phyloP scores from a whole-genome alignment of 495 filamentous ascomycete species.

The Penicillium alfredii region DNA sequence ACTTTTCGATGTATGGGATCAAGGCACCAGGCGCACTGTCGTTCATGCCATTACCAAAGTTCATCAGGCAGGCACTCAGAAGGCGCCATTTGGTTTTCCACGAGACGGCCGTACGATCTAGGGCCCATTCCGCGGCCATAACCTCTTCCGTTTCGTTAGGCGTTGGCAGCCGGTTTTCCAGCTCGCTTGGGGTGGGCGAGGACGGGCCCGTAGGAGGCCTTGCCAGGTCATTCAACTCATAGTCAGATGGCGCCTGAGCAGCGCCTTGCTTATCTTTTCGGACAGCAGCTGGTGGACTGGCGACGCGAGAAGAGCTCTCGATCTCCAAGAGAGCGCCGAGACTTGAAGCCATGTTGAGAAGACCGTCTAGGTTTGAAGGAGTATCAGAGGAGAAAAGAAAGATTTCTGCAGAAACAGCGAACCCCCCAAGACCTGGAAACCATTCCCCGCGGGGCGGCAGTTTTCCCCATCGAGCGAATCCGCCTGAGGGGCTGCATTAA shows the following conservation, averaged over 20 bases:
- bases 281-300: constrained; percentile 28
- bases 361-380: too few relatives aligned
- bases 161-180: constrained; percentile 47
- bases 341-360: constrained; percentile 25
- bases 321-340: constrained; percentile 31
- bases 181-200: constrained; percentile 34
- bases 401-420: background rate
- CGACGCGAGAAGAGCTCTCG: constrained; percentile 24
- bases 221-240: constrained; percentile 32
- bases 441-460: too few relatives aligned
- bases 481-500: constrained; percentile 1
- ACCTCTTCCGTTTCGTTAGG: constrained; percentile 22
- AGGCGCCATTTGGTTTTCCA: constrained; percentile 44
- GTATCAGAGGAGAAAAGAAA: too few relatives aligned
- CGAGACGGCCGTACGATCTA: constrained; percentile 34
- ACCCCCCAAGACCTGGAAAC: background rate
- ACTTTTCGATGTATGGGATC: constrained; percentile 67
- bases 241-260: constrained; percentile 19
- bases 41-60: constrained; percentile 52
- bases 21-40: constrained; percentile 66
- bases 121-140: constrained; percentile 54
- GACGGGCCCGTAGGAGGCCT: constrained; percentile 1
- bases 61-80: constrained; percentile 35
- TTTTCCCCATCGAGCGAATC: constrained; percentile 2
- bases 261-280: constrained; percentile 27